These are phyloP conservation scores for Colletotrichum viniferum DNA, from an alignment of 2,329 filamentous ascomycete genomes.

Conservation along the genomic window DNA sequence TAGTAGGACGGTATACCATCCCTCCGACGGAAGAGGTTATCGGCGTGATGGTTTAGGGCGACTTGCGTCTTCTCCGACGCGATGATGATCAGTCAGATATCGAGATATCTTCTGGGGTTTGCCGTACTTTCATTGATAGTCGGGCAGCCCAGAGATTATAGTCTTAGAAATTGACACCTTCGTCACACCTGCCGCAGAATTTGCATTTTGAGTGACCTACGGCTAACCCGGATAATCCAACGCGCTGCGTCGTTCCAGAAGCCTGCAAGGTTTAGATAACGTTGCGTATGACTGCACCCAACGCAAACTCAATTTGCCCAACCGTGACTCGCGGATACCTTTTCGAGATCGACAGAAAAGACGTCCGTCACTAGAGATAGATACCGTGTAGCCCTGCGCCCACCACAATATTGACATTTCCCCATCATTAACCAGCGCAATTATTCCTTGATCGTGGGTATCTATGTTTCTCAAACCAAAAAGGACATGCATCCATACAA, in stretches of 20 bases:
- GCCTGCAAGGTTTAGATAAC: background rate
- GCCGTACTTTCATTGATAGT: conserved; percentile 8
- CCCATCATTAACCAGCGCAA: background rate
- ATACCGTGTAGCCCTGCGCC: background rate
- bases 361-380: background rate
- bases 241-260: background rate
- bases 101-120: background rate
- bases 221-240: background rate
- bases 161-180: background rate
- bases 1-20: conserved; percentile 20
- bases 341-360: background rate
- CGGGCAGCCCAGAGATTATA: background rate
- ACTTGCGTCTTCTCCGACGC: conserved; percentile 20
- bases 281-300: background rate
- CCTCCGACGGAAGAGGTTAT: conserved; percentile 13
- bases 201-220: background rate
- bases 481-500: background rate
- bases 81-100: conserved; percentile 9
- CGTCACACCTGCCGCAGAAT: background rate
- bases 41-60: conserved; percentile 18
- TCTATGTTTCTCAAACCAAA: conserved; percentile 8
- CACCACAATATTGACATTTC: background rate
- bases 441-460: conserved; percentile 3
- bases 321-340: background rate
- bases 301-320: background rate